These are phyloP conservation scores for Talaromyces sp. DNA, from an alignment of 2,329 filamentous ascomycete species.

Conservation along the genomic window DNA sequence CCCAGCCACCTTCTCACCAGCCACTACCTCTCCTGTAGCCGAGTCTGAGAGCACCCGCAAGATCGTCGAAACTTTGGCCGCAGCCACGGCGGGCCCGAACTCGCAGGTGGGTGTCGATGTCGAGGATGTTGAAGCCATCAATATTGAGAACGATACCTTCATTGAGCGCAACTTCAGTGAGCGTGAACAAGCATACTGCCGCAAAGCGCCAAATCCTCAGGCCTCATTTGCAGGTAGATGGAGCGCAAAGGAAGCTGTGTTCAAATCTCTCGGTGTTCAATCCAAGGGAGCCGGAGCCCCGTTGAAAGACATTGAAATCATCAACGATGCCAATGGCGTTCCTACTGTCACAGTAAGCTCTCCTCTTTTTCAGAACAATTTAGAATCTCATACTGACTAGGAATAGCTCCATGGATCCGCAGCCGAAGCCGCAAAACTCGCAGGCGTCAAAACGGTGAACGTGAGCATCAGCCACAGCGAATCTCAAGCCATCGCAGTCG, in stretches of 20 bases:
- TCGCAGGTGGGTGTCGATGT: constrained; percentile 92
- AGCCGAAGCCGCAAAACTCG: constrained; percentile 74
- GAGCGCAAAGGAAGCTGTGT: constrained; percentile 97
- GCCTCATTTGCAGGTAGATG: constrained; percentile 92
- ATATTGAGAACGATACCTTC: constrained; percentile 91
- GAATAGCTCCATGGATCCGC: constrained; percentile 79
- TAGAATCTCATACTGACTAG: neutral
- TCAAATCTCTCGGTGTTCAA: constrained; percentile 88
- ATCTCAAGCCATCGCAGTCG: constrained; percentile 88
- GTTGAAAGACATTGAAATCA: constrained; percentile 91
- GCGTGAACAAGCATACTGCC: constrained; percentile 81
- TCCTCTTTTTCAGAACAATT: neutral
- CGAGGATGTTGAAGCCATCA: constrained; percentile 80
- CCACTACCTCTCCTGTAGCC: constrained; percentile 42
- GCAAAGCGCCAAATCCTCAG: constrained; percentile 70
- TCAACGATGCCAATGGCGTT: constrained; percentile 73
- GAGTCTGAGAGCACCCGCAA: constrained; percentile 63
- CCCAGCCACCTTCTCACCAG: constrained; percentile 64
- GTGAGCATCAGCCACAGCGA: constrained; percentile 97
- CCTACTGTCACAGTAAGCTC: constrained; percentile 79
- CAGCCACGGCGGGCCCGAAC: constrained; percentile 56
- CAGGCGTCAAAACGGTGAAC: constrained; percentile 80
- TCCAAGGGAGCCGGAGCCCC: constrained; percentile 85
- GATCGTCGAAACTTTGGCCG: constrained; percentile 73
- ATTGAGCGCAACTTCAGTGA: constrained; percentile 90